phyloP scores from a whole-genome alignment of 345 rosid species.

The Nasturtium officinale region DNA sequence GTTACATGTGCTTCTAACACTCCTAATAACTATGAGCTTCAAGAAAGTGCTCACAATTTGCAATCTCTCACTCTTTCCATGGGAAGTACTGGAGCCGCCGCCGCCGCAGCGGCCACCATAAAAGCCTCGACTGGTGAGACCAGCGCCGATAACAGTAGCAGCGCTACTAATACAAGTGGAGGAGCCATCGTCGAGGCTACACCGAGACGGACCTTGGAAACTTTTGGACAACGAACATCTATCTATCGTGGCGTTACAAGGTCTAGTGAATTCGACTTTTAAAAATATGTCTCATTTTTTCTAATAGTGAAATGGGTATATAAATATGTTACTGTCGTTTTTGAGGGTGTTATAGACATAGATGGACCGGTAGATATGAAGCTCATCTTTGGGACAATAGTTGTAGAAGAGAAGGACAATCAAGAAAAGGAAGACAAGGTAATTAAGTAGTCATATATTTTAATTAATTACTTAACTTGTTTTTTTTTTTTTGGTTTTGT shows the following conservation, averaged over 20 bases:
- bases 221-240: conserved; percentile 96
- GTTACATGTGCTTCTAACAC: conserved; percentile 44
- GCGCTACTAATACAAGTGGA: conserved; percentile 53
- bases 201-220: conserved; percentile 84
- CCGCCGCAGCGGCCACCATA: conserved; percentile 27
- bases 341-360: conserved; percentile 58
- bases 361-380: conserved; percentile 99
- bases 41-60: conserved; percentile 68
- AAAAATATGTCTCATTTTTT: not conserved
- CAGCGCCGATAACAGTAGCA: conserved; percentile 62
- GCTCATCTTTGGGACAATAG: conserved; percentile 99
- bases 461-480: not conserved
- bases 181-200: conserved; percentile 60
- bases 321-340: not conserved
- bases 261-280: conserved; percentile 39
- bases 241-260: conserved; percentile 98
- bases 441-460: conserved; percentile 5
- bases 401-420: conserved; percentile 98
- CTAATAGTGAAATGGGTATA: not conserved
- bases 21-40: conserved; percentile 57
- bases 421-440: conserved; percentile 99
- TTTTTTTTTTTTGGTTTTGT: not conserved
- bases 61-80: conserved; percentile 88
- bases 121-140: conserved; percentile 65
- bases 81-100: conserved; percentile 59